phyloP scores from a whole-genome alignment of 2,329 filamentous ascomycete species.

The Colletotrichum limetticola region DNA sequence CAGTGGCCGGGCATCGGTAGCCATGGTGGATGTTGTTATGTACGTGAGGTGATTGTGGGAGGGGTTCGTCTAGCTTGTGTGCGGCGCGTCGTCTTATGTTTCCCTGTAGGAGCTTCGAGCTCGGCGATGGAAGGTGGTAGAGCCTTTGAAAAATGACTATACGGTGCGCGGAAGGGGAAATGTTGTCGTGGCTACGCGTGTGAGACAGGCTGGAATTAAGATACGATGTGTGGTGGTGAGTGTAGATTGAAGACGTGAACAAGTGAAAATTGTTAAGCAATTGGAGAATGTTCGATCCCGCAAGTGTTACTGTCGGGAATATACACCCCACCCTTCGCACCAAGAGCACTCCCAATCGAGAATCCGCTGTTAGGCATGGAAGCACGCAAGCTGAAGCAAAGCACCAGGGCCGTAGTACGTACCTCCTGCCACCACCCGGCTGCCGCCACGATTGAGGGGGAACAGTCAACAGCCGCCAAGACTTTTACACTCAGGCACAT shows the following conservation, averaged over 20 bases:
- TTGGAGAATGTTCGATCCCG: slow-evolving; percentile 28
- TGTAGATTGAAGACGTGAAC: background rate
- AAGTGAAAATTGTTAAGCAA: slow-evolving; percentile 26
- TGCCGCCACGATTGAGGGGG: background rate
- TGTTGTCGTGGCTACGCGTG: too few species aligned
- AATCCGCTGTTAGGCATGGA: background rate
- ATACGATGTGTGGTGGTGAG: background rate
- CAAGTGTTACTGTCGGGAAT: background rate
- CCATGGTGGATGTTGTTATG: slow-evolving; percentile 51
- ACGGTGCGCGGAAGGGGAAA: background rate
- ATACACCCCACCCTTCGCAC: slow-evolving; percentile 14
- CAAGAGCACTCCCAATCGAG: background rate
- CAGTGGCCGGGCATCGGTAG: slow-evolving; percentile 48
- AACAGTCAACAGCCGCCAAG: slow-evolving; percentile 1
- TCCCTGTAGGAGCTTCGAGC: background rate
- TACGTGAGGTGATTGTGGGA: background rate
- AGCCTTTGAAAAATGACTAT: background rate
- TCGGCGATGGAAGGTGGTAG: background rate
- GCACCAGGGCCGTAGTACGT: background rate
- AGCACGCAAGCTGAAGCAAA: too few species aligned
- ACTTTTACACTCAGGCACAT: slow-evolving; percentile 11
- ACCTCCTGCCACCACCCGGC: background rate
- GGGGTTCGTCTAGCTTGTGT: background rate
- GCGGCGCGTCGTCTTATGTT: background rate
- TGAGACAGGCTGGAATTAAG: background rate